A percentile compares a stretch with the other conserved stretches of the same genome.
Evolutionary conservation across 192 early-diverging fungal genomes (phyloP).

Genomic region (Rhizophagus prolifer): DNA sequence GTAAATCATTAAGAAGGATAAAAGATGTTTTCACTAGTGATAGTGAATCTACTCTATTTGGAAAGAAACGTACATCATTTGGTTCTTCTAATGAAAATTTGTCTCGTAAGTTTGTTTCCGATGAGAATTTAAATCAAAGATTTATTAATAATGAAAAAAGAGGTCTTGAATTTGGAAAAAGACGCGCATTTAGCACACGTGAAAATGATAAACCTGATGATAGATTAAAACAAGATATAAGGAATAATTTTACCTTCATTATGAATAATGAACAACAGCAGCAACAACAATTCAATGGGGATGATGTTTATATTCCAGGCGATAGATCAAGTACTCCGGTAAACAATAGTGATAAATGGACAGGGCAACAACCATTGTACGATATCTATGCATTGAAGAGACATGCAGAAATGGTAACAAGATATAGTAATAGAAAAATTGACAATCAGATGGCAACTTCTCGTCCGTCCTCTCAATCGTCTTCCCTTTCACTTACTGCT

Average conservation of each 20-base stretch:
- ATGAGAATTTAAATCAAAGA: conserved; percentile 23
- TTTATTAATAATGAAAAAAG: conserved; percentile 4
- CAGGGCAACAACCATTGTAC: conserved; percentile 13
- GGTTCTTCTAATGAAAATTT: conserved; percentile 18
- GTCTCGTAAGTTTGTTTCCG: conserved; percentile 15
- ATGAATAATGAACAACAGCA: not conserved
- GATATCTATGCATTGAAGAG: conserved; percentile 27
- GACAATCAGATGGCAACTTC: not conserved
- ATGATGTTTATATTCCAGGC: not conserved
- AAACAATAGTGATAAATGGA: not conserved
- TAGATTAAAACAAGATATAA: not conserved
- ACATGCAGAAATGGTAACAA: conserved; percentile 26
- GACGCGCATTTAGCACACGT: not conserved
- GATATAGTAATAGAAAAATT: conserved; percentile 17
- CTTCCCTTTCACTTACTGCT: not conserved
- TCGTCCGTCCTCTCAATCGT: conserved; percentile 18
- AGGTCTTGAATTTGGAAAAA: not conserved
- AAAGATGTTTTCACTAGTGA: conserved; percentile 27
- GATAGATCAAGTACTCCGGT: not conserved
- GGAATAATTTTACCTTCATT: not conserved
- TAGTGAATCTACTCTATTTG: not conserved
- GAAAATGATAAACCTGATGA: conserved; percentile 6
- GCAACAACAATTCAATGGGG: not conserved
- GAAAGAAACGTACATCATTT: conserved; percentile 3
- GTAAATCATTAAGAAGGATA: conserved; percentile 21